Percentiles rank a stretch among this genome's conserved stretches.
Evolutionary conservation across 1,284 basidiomycete species (phyloP).

Genomic region (Cryptococcus maquisensis): DNA sequence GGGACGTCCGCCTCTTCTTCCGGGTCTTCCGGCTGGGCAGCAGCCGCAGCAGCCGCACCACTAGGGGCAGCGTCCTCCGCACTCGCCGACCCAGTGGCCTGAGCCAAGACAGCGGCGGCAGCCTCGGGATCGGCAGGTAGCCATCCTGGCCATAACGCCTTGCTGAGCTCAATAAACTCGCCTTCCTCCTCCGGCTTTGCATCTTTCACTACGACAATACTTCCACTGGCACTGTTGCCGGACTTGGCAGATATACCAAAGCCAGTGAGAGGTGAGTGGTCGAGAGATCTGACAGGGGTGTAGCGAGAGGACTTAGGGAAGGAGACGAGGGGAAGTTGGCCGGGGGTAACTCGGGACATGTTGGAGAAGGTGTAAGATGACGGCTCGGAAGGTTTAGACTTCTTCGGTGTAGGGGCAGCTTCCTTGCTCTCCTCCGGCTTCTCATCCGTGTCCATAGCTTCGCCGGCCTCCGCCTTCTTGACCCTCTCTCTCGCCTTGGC

Average conservation of each 20-base stretch:
- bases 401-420: conserved; percentile 53
- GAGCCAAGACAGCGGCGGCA: conserved; percentile 21
- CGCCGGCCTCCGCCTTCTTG: conserved; percentile 62
- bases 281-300: conserved; percentile 82
- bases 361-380: conserved; percentile 73
- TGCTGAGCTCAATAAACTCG: conserved; percentile 62
- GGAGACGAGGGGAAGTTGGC: conserved; percentile 73
- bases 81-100: conserved; percentile 27
- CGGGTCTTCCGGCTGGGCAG: conserved; percentile 60
- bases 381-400: conserved; percentile 64
- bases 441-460: conserved; percentile 68
- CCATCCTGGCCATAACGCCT: conserved; percentile 51
- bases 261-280: conserved; percentile 5
- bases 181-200: conserved; percentile 59
- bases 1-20: conserved; percentile 75
- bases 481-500: conserved; percentile 85
- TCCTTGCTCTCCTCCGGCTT: conserved; percentile 47
- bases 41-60: conserved; percentile 36
- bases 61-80: conserved; percentile 18
- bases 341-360: conserved; percentile 87
- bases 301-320: conserved; percentile 78
- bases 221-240: conserved; percentile 69
- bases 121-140: conserved; percentile 33
- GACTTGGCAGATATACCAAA: conserved; percentile 23
- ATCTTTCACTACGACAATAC: conserved; percentile 74